A percentile compares a stretch with the other conserved stretches of the same genome.
Evolutionary conservation across 2,329 filamentous ascomycete species (phyloP).

Genomic region (Capronia coronata): DNA sequence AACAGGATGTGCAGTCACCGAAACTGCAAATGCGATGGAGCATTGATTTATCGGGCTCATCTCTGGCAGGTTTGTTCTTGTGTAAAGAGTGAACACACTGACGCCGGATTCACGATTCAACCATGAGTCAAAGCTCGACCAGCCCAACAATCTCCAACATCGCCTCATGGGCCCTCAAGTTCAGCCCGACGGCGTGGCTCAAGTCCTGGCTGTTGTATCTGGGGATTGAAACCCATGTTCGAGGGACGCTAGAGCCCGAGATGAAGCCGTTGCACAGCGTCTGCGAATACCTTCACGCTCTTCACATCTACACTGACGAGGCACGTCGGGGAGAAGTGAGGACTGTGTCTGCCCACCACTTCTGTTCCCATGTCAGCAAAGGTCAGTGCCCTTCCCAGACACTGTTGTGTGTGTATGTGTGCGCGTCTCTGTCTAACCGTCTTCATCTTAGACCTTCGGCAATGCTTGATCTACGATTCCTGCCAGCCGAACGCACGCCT

Average conservation of each 20-base stretch:
- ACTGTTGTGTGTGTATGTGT: too few relatives aligned
- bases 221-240: conserved; percentile 25
- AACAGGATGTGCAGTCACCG: background rate
- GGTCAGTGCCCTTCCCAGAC: too few relatives aligned
- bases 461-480: conserved; percentile 79
- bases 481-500: conserved; percentile 60
- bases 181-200: conserved; percentile 25
- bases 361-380: conserved; percentile 70
- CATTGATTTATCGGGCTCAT: background rate
- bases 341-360: conserved; percentile 73
- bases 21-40: background rate
- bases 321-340: conserved; percentile 45
- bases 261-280: conserved; percentile 67
- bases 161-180: conserved; percentile 21
- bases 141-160: conserved; percentile 15
- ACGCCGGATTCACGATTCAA: too few relatives aligned
- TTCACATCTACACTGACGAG: conserved; percentile 73
- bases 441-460: conserved; percentile 57
- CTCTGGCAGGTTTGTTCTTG: background rate
- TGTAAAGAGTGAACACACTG: background rate
- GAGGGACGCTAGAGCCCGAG: conserved; percentile 32
- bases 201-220: conserved; percentile 28
- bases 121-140: conserved; percentile 11
- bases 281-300: conserved; percentile 80
- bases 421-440: background rate